Evolutionary conservation across 2,329 filamentous ascomycete genomes (phyloP).

Genomic region (Metarhizium humberi): DNA sequence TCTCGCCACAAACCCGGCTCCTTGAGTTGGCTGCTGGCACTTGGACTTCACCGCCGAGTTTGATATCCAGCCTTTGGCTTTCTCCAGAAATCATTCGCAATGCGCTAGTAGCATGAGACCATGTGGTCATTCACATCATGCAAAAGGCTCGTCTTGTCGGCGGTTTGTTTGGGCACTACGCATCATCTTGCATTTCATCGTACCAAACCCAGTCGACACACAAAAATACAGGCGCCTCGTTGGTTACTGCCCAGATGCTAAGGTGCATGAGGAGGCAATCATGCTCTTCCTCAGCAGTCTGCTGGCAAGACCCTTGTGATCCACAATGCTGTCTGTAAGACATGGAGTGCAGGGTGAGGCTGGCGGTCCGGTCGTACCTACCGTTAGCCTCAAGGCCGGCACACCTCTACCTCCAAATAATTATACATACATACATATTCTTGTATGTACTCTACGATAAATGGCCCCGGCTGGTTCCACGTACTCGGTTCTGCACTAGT

Average conservation of each 20-base stretch:
- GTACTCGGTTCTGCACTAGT: slow-evolving; percentile 6
- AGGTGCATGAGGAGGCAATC: background rate
- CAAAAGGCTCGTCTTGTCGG: background rate
- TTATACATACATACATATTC: too few relatives aligned
- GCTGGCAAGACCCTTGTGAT: background rate
- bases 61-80: background rate
- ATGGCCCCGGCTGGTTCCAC: slow-evolving; percentile 3
- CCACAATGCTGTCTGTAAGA: background rate
- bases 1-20: too few relatives aligned
- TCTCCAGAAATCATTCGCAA: background rate
- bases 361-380: background rate
- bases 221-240: background rate
- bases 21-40: background rate
- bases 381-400: background rate
- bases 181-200: background rate
- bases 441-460: background rate
- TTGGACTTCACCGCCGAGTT: background rate
- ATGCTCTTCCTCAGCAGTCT: background rate
- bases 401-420: background rate
- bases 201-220: background rate
- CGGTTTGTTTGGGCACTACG: background rate
- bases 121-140: background rate
- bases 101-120: background rate
- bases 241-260: background rate
- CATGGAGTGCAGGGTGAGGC: background rate